Evolutionary conservation across 2,329 filamentous ascomycete genomes (phyloP), one percentile per base, ranked within the genome.

Genomic region (Coleophoma cylindrospora): DNA sequence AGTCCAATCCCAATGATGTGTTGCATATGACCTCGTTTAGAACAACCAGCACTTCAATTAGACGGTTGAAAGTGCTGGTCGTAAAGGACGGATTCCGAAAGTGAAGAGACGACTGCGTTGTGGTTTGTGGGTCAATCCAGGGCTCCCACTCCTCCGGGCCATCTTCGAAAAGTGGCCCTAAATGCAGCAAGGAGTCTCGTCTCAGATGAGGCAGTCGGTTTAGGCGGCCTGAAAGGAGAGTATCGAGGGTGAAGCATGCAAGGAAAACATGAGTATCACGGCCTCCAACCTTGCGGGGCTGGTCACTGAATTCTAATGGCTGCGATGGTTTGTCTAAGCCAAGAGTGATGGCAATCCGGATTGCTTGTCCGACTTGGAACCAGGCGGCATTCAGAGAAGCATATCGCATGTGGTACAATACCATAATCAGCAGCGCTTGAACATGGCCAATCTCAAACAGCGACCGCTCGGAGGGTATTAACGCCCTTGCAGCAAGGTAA

Each of bases 61-160:
- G n/a, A 8, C 41, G 41, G 15, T 44, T 44, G 41, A 44, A 44
- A 14, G 41, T 44, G 27, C 41, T 44, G 15, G 41, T 15, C n/a
- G 27, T 44, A 33, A 44, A 44, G 27, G 41, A 44, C 8, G 41
- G 41, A 27, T 44, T 44, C 6, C 41, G 27, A 33, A 27, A 44
- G 19, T 44, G 41, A 11, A 33, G 13, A 3, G 27, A 44, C 12
- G 19, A 10, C n/a, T 22, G 41, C 11, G 19, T 12, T 32, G 3
- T 14, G 7, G 41, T 27, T 33, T 44, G 41, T 12, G 41, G 32
- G 32, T 44, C 41, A 44, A 73, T 70, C 85, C 85, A 88, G 1
- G 81, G 79, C 53, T 84, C 80, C 84, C 84, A 88, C 66, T 88
- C 84, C 58, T 88, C 85, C n/a, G 83, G 68, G 2, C 81, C 81